Conservation (phyloP, 75 land plant genomes). For the Picea sitchensis region DNA sequence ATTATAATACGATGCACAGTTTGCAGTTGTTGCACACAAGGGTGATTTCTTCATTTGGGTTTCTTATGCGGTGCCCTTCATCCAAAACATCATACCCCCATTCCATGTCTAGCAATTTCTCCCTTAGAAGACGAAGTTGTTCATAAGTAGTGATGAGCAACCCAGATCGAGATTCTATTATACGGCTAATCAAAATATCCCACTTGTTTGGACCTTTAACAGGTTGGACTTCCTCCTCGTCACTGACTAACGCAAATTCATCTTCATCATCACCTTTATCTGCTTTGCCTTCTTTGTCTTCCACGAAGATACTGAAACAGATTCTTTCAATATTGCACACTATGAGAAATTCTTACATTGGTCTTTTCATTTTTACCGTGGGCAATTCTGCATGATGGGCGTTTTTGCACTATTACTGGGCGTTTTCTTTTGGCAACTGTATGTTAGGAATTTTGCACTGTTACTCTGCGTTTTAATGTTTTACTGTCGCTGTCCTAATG, state of each 20-base stretch:
- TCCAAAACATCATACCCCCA: conserved; percentile 99
- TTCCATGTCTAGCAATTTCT: conserved; percentile 73
- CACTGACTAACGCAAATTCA: conserved; percentile 41
- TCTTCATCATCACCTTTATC: conserved; percentile 49
- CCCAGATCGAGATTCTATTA: conserved; percentile 60
- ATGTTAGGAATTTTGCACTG: no score
- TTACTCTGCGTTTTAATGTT: no score
- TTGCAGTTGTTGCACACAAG: conserved; percentile 91
- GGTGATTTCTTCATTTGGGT: conserved; percentile 94
- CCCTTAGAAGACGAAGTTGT: conserved; percentile 79
- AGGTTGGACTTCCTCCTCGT: conserved; percentile 27
- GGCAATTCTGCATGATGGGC: no score
- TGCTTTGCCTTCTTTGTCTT: conserved; percentile 33
- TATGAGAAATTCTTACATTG: no score
- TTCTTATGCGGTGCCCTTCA: conserved; percentile 97
- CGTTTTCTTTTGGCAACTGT: no score
- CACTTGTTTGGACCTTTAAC: conserved; percentile 54
- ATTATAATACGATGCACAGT: conserved; percentile 98
- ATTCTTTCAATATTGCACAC: conserved; percentile 88
- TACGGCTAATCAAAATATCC: conserved; percentile 75
- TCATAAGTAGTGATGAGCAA: conserved; percentile 94
- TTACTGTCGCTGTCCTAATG: no score
- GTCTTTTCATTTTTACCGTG: no score
- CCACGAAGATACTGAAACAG: conserved; percentile 42
- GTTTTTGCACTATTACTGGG: no score